Evolutionary conservation across 2,329 filamentous ascomycete species (phyloP).

Genomic region (Alternaria consortialis): DNA sequence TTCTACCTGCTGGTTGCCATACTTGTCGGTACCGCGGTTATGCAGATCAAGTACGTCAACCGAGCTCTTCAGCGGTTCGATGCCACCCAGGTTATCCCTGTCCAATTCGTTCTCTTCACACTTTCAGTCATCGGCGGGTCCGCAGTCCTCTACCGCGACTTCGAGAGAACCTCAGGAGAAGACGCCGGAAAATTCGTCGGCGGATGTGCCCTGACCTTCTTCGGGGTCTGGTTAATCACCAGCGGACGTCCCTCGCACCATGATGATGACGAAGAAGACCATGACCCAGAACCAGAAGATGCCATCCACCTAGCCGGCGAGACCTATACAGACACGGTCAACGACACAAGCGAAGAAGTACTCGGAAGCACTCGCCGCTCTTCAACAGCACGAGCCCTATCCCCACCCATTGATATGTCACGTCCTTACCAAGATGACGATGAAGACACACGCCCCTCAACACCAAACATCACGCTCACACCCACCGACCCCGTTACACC

Average conservation of each 20-base stretch:
- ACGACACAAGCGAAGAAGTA: slow-evolving; percentile 17
- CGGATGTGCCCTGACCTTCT: slow-evolving; percentile 90
- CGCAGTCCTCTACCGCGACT: slow-evolving; percentile 92
- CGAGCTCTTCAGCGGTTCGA: slow-evolving; percentile 89
- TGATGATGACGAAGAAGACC: slow-evolving; percentile 63
- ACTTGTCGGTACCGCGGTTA: slow-evolving; percentile 82
- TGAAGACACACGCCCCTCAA: slow-evolving; percentile 29
- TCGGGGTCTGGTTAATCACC: slow-evolving; percentile 97
- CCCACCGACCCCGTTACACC: slow-evolving; percentile 20
- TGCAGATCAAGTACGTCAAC: slow-evolving; percentile 98
- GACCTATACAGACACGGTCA: slow-evolving; percentile 42
- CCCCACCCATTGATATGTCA: slow-evolving; percentile 35
- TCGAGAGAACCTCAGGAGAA: slow-evolving; percentile 78
- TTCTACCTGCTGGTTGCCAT: slow-evolving; percentile 86
- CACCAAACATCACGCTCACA: slow-evolving; percentile 37
- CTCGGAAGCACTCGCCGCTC: slow-evolving; percentile 28
- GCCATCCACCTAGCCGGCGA: slow-evolving; percentile 55
- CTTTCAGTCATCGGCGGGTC: slow-evolving; percentile 94
- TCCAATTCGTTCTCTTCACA: slow-evolving; percentile 97
- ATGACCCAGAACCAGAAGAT: slow-evolving; percentile 52
- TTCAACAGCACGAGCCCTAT: slow-evolving; percentile 36
- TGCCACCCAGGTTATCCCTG: slow-evolving; percentile 96
- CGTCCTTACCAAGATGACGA: slow-evolving; percentile 30
- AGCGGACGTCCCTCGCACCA: slow-evolving; percentile 68
- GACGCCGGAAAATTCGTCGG: slow-evolving; percentile 86